phyloP scores from a whole-genome alignment of 768 basidiomycete genomes.

The Mrakia blollopis region DNA sequence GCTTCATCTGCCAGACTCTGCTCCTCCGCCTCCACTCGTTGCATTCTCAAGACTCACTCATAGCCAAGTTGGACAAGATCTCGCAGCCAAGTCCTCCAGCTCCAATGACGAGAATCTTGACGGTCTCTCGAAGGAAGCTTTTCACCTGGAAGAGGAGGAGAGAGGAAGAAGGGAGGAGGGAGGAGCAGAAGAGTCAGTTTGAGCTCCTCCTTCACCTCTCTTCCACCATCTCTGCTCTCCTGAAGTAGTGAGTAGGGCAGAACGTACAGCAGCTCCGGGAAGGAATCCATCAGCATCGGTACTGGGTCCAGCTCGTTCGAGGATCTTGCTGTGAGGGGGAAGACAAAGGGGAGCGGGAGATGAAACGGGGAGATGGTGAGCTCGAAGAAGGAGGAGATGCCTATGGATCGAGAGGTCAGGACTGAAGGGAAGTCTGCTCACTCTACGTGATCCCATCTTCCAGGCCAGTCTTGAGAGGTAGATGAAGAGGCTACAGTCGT shows the following conservation, averaged over 20 bases:
- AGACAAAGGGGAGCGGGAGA: background rate
- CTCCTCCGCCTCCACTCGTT: no score
- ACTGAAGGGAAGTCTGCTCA: background rate
- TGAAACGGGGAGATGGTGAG: background rate
- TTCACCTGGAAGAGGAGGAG: constrained; percentile 60
- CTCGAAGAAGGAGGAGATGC: background rate
- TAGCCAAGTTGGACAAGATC: constrained; percentile 90
- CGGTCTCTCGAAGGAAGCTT: constrained; percentile 69
- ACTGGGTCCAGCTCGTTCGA: constrained; percentile 27
- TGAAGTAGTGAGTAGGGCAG: no score
- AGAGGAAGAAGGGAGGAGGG: no score
- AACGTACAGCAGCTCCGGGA: constrained; percentile 12
- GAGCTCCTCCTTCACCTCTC: background rate
- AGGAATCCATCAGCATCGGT: constrained; percentile 17
- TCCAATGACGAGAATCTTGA: constrained; percentile 95
- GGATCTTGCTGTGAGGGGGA: constrained; percentile 15
- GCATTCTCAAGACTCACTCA: constrained; percentile 48
- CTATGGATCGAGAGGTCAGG: background rate
- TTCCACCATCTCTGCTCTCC: background rate
- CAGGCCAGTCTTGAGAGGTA: constrained; percentile 18
- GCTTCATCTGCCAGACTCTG: no score
- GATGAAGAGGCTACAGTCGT: constrained; percentile 12
- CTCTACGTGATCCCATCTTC: constrained; percentile 30
- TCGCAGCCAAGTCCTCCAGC: constrained; percentile 96
- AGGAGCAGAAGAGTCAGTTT: background rate